Conservation (phyloP, 805 yeast species). For the Myxozyma sirexii region DNA sequence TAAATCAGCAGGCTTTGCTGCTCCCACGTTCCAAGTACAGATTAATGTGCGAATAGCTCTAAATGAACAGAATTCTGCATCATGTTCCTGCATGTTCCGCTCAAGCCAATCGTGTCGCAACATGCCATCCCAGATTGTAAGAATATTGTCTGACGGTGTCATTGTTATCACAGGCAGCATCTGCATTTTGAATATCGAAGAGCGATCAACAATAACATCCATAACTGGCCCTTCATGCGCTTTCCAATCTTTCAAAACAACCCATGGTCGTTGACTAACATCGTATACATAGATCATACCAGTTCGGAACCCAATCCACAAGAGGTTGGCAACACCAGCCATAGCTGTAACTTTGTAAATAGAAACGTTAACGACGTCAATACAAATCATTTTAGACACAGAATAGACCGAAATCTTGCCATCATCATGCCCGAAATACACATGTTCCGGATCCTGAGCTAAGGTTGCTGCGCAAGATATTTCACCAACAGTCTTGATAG, state of each 20-base stretch:
- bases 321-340: constrained; percentile 38
- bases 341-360: constrained; percentile 37
- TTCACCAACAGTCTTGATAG: constrained; percentile 36
- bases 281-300: constrained; percentile 45
- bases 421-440: constrained; percentile 47
- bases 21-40: constrained; percentile 49
- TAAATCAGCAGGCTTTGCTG: constrained; percentile 42
- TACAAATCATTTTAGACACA: constrained; percentile 34
- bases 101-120: constrained; percentile 42
- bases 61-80: constrained; percentile 39
- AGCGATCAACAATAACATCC: constrained; percentile 31
- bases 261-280: constrained; percentile 40
- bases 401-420: constrained; percentile 44
- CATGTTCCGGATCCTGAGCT: constrained; percentile 36
- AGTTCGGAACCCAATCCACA: constrained; percentile 46
- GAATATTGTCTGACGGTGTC: constrained; percentile 35
- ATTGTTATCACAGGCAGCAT: constrained; percentile 38
- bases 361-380: constrained; percentile 41
- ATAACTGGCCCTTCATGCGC: constrained; percentile 41
- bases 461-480: constrained; percentile 40
- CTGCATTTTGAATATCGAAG: constrained; percentile 29
- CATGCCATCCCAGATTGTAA: constrained; percentile 44
- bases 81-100: constrained; percentile 37
- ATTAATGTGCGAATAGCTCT: constrained; percentile 39
- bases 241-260: constrained; percentile 44